Evolutionary conservation across 2,329 filamentous ascomycete genomes (phyloP), one percentile per base, ranked within the genome.

Genomic region (Colletotrichum trifolii): DNA sequence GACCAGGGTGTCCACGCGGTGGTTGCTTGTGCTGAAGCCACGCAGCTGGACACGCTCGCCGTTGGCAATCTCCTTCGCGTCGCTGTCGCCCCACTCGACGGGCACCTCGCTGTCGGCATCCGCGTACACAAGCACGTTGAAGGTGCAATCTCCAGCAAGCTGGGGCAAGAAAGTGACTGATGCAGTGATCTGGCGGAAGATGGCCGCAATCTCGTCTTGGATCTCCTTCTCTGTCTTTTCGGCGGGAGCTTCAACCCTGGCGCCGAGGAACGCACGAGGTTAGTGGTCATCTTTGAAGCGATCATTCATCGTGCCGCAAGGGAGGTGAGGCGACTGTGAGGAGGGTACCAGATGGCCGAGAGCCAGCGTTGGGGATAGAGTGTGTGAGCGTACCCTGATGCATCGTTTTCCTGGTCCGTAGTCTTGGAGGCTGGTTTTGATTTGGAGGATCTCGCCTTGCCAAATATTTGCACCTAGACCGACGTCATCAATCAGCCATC

Each of bases 91-190:
- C 96, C 96, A 99, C 78, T 99, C 96, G 64, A 99, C 90, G 4
- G 96, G 96, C 12, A 99, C 96, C 52, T 98, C 95, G 64, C 92
- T 96, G 78, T 98, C 94, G 15, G 94, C 94, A 76, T 99, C 95
- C 56, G 96, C 96, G 76, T 99, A 99, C 4, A 99, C 96, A 45
- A 99, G 86, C 52, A 99, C 95, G 74, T 99, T 99, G 84, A 99
- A 99, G 10, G 96, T 98, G 83, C 95, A 99, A 77, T 97, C 92
- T 45, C 94, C 94, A 67, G 93, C 89, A 6, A 99, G 87, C 81
- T 98, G 94, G 0, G 96, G 96, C 11, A 99, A 83, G 76, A 99
- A 99, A 0, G 96, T 98, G 59, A 99, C 96, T 0, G 93, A 97
- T 1, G 96, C 96, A 1, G 96, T 99, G 77, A 99, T 98, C 76